These are phyloP conservation scores for Malania oleifera DNA, from an alignment of 164 flowering plant species.

Conservation along the genomic window DNA sequence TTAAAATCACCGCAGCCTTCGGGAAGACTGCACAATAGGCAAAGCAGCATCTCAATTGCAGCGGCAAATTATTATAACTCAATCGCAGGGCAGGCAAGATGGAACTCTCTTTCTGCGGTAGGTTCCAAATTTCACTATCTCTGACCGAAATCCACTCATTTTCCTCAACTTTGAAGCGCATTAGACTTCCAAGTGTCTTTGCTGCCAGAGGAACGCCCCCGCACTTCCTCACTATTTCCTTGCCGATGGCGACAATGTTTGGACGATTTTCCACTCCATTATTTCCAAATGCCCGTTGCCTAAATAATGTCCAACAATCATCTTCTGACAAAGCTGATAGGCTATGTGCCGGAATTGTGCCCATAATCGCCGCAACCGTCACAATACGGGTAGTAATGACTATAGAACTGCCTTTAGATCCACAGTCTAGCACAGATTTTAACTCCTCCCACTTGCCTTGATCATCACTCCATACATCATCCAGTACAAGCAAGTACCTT, in stretches of 20 bases:
- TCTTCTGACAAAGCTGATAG: slow-evolving; percentile 3
- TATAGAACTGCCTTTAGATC: slow-evolving; percentile 11
- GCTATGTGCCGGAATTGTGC: background rate
- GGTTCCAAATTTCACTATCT: slow-evolving; percentile 6
- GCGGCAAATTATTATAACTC: slow-evolving; percentile 6
- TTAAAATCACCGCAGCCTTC: slow-evolving; percentile 1
- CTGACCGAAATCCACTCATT: slow-evolving; percentile 7
- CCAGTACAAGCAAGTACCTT: slow-evolving; percentile 14
- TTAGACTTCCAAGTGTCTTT: slow-evolving; percentile 11
- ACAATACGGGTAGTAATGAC: slow-evolving; percentile 17
- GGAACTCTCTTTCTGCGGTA: background rate
- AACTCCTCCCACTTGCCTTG: background rate
- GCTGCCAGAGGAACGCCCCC: slow-evolving; percentile 15
- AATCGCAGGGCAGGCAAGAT: slow-evolving; percentile 11
- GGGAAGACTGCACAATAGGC: slow-evolving; percentile 3
- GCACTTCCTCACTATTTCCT: slow-evolving; percentile 19
- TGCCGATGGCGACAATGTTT: slow-evolving; percentile 9
- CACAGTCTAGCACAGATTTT: background rate
- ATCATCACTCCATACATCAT: slow-evolving; percentile 19
- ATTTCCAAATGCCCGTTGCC: background rate
- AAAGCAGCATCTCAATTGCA: background rate
- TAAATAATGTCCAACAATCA: slow-evolving; percentile 11
- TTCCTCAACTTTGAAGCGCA: slow-evolving; percentile 1
- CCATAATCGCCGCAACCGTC: slow-evolving; percentile 8
- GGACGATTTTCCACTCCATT: background rate